Base-by-base conservation (phyloP, 2,329 filamentous ascomycete genomes). In the Stromatinia cepivora region DNA sequence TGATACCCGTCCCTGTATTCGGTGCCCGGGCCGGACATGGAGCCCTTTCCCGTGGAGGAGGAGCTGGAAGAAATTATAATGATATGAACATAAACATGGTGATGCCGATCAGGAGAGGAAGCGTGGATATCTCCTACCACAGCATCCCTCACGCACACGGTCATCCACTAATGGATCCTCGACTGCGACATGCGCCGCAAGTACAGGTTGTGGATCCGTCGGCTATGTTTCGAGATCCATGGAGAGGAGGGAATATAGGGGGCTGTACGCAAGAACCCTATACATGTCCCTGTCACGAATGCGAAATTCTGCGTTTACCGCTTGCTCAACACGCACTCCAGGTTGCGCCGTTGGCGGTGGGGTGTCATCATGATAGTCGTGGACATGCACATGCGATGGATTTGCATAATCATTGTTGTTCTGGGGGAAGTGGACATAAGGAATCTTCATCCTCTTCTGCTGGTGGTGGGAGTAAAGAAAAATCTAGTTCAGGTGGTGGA, bases 341-440 rank as follows among this genome's bases (percentile, higher is more conserved):
- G 13, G 13, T 42, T 6, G 56, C 58, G 11, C 58, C 58, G 28
- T 17, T 62, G 45, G 17, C 42, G 1, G 58, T 62, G 28, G 58
- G 58, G 1, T 62, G 58, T 36, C 58, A 62, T 48, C 58, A 62
- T 62, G 58, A 62, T 36, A 46, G 22, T 15, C 28, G 45, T 22
- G 45, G 42, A 34, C 58, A 62, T 48, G 13, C 42, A 17, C 58
- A 62, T 48, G 58, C 11, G 3, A 50, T 62, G 20, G 58, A 50
- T 62, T 25, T 62, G 58, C 65, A 67, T 52, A 58, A 67, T 39
- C 65, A 67, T 39, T 67, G 65, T 52, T 67, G 65, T 59, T 17
- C 45, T 1, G 36, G 48, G 5, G 58, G 58, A 15, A 42, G 45
- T 48, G 58, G 58, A 34, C 58, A 48, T 1, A 48, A 62, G 45